Percentiles rank a stretch among this genome's conserved stretches.
phyloP scores from a whole-genome alignment of 345 rosid species.

The Camelina sativa region DNA sequence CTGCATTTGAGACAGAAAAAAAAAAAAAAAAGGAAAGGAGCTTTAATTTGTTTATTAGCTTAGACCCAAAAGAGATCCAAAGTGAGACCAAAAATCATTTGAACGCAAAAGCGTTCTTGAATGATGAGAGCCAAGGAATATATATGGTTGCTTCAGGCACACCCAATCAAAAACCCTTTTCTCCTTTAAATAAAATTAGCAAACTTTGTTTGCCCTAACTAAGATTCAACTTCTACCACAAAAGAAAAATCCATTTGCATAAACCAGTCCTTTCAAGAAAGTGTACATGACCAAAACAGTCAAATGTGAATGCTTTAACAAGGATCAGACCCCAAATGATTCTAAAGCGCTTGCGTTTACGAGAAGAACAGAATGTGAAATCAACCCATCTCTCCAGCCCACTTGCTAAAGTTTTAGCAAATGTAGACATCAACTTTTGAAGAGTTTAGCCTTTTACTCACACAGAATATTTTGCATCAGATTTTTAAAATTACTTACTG shows the following conservation, averaged over 20 bases:
- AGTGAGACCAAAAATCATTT: conserved; percentile 33
- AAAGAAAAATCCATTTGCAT: conserved; percentile 18
- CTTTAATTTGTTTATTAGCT: conserved; percentile 45
- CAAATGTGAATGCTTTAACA: conserved; percentile 40
- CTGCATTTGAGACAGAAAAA: conserved; percentile 33
- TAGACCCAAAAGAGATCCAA: conserved; percentile 45
- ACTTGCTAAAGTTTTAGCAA: conserved; percentile 36
- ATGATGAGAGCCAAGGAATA: conserved; percentile 44
- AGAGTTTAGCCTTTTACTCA: conserved; percentile 24
- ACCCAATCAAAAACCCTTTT: conserved; percentile 43
- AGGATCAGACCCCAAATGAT: conserved; percentile 42
- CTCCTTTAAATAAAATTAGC: conserved; percentile 22
- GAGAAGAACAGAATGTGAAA: conserved; percentile 44
- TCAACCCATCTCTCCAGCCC: conserved; percentile 27
- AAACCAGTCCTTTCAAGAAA: conserved; percentile 40
- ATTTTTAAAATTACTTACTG: background rate
- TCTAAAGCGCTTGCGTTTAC: conserved; percentile 43
- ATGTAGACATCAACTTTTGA: conserved; percentile 41
- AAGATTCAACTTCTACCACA: conserved; percentile 37
- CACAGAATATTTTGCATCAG: conserved; percentile 23
- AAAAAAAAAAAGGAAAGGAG: conserved; percentile 24
- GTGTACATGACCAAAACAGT: conserved; percentile 44
- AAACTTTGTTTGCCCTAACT: conserved; percentile 41
- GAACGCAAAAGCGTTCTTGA: conserved; percentile 39
- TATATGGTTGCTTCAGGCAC: conserved; percentile 42